Base-by-base conservation (phyloP, 148 eudicot species). In the Simmondsia chinensis region DNA sequence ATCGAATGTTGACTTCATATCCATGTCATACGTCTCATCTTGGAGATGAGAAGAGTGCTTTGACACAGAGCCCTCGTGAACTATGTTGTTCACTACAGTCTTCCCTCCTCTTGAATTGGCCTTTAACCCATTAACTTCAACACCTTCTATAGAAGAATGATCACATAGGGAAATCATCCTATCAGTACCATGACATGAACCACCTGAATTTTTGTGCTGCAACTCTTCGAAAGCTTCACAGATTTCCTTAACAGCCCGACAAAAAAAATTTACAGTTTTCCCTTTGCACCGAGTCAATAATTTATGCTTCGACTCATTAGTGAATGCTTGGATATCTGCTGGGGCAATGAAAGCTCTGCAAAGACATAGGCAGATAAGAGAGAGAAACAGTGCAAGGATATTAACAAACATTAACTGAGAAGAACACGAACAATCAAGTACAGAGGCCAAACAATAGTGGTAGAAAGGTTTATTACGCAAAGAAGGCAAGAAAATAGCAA, bases 331-430 rank as follows among this genome's bases (percentile, higher is more conserved):
- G 39, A 85, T 63, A 63, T 85, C 97, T 21, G 52, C 75, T 31
- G 97, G 95, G 39, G 81, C 77, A 14, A 91, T 86, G 70, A 91
- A 91, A 59, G 85, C 95, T 61, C 97, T 91, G 76, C 61, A 52
- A 49, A 58, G 42, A 33, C 8, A 8, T 36, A 11, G 15, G 40
- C n/a, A n/a, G n/a, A n/a, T n/a, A n/a, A n/a, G n/a, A n/a, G 34
- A 53, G 31, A 32, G 29, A 33, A 48, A 41, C 28, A 1, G 22
- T 33, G 53, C 48, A 47, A 24, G 15, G 50, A 33, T 29, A 25
- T 48, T 41, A 38, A 45, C 18, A 29, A 29, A 11, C 17, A 44
- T 39, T 20, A 54, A 12, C 2, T 8, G 30, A 26, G 41, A 7
- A 24, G 36, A 33, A 4, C 3, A 33, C 20, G 1, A 33, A 29